A percentile compares a stretch with the other conserved stretches of the same genome.
Evolutionary conservation across 768 basidiomycete genomes (phyloP).

Genomic region (Holtermannia corniformis): DNA sequence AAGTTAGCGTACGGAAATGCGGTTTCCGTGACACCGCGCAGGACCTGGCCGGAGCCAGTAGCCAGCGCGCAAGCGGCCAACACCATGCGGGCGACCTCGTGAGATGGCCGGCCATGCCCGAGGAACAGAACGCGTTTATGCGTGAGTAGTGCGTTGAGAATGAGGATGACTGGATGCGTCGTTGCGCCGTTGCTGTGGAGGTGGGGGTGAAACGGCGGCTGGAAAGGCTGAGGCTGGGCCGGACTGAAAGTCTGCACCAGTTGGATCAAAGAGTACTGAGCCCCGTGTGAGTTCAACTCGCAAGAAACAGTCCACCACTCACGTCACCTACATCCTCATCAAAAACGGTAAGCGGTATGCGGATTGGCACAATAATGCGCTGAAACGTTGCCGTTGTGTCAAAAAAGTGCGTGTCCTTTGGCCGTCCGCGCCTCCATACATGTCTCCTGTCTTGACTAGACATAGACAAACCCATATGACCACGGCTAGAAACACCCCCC

Average conservation of each 20-base stretch:
- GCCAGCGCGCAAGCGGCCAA: slow-evolving; percentile 88
- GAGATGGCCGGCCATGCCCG: slow-evolving; percentile 79
- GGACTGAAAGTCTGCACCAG: slow-evolving; percentile 74
- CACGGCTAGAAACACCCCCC: too few relatives aligned
- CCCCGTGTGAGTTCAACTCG: neutral
- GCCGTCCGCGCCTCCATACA: slow-evolving; percentile 11
- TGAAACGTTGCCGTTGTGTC: slow-evolving; percentile 76
- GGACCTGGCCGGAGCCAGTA: slow-evolving; percentile 69
- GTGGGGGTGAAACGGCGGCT: slow-evolving; percentile 69
- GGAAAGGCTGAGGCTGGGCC: slow-evolving; percentile 50
- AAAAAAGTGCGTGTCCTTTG: slow-evolving; percentile 88
- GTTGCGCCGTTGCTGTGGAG: slow-evolving; percentile 80
- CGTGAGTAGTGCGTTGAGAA: slow-evolving; percentile 92
- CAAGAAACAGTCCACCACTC: slow-evolving; percentile 34
- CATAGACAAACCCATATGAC: neutral
- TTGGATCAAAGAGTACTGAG: slow-evolving; percentile 81
- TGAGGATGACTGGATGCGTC: slow-evolving; percentile 87
- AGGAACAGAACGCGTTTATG: slow-evolving; percentile 94
- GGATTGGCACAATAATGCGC: slow-evolving; percentile 71
- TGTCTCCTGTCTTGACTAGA: too few relatives aligned
- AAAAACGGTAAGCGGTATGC: slow-evolving; percentile 80
- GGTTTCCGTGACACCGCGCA: slow-evolving; percentile 79
- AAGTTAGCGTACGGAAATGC: slow-evolving; percentile 94
- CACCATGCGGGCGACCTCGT: slow-evolving; percentile 81
- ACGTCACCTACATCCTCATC: slow-evolving; percentile 96